Evolutionary conservation across 257 asterid species (phyloP), one percentile per base, ranked within the genome.

Genomic region (Capsicum baccatum): DNA sequence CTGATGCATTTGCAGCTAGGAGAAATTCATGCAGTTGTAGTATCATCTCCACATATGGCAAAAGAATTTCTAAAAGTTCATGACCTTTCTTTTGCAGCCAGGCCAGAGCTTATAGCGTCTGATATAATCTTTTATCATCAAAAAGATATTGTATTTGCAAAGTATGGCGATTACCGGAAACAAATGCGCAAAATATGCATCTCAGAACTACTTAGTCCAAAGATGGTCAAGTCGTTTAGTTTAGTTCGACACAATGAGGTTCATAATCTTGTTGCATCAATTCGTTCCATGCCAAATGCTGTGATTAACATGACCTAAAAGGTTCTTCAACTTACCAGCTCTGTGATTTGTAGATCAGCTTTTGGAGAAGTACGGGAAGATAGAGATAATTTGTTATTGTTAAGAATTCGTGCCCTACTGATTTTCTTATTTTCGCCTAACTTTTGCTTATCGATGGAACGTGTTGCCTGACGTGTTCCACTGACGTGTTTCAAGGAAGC

Each of bases 31-130:
- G 44, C 69, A 6, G 55, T 87, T 2, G 15, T 84, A 0, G 80
- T 84, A 48, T 87, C 87, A 0, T 87, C 87, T 2, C 85, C 83
- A 0, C 48, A 59, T 16, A 42, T 59, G 54, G 85, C 86, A 5
- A 64, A 55, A 60, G 44, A 71, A 35, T 6, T 64, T 9, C 54
- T 87, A 52, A 74, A 81, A 50, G 37, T 80, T 4, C 83, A 81
- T 35, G 87, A 84, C 39, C 83, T 42, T 8, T 17, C 66, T 5
- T 87, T 79, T 81, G 74, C 86, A 3, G 21, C 50, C 0, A 80
- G 81, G n/a, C 85, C 85, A 26, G 6, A 52, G n/a, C 14, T 55
- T 83, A 17, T 76, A 0, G 37, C 66, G 9, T 44, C 58, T 10
- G 39, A 47, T 10, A 64, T 64, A 50, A 16, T 84, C 33, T 62